phyloP scores from a whole-genome alignment of 176 grass and related monocot genomes.

The Zea mays region DNA sequence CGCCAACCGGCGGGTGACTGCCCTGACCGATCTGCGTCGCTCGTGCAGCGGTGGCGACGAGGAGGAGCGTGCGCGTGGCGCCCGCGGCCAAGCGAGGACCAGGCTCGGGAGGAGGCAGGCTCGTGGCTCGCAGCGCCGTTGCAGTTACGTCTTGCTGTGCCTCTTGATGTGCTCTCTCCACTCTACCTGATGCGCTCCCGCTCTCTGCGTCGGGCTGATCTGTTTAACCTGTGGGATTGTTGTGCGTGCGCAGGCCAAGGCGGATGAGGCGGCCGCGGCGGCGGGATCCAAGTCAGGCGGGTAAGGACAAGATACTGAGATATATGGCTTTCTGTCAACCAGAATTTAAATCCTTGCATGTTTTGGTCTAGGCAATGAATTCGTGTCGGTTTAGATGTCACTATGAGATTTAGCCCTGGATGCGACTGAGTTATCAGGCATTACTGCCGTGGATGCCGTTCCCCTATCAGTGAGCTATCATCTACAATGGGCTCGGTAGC shows the following conservation, averaged over 20 bases:
- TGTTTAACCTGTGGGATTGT: neutral
- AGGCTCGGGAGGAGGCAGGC: neutral
- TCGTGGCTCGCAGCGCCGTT: slow-evolving; percentile 31
- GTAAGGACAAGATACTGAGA: slow-evolving; percentile 20
- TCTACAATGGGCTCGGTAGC: neutral
- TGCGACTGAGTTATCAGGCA: neutral
- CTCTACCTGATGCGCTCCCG: neutral
- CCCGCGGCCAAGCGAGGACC: slow-evolving; percentile 13
- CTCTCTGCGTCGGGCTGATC: neutral
- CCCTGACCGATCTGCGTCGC: neutral
- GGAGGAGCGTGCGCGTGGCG: slow-evolving; percentile 30
- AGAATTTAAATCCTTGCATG: neutral
- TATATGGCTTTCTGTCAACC: neutral
- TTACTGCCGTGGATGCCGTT: neutral
- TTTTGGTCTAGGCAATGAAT: neutral
- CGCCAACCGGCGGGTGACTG: neutral
- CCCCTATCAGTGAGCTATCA: neutral
- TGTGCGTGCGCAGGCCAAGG: slow-evolving; percentile 44
- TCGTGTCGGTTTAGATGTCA: neutral
- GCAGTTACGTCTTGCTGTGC: slow-evolving; percentile 27
- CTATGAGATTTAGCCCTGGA: neutral
- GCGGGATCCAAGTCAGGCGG: slow-evolving; percentile 36
- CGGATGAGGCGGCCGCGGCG: slow-evolving; percentile 4
- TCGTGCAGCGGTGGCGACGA: slow-evolving; percentile 9
- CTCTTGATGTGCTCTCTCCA: neutral